Conservation (phyloP, 176 grass and related monocot genomes). For the Cenchrus purpureus region DNA sequence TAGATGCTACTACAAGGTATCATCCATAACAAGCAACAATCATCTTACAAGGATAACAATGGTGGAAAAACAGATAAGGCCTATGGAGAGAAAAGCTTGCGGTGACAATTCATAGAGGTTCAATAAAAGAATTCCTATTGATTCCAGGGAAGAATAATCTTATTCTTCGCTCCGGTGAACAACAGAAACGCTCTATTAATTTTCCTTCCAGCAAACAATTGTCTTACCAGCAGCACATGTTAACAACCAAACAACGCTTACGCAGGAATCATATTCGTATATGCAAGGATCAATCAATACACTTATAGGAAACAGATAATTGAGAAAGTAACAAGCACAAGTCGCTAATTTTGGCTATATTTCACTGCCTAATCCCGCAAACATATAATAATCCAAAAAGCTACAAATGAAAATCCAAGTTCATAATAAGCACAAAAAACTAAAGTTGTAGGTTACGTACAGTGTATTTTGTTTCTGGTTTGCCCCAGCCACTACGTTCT, state of each 20-base stretch:
- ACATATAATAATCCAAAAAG: conserved; percentile 1
- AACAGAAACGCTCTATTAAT: too few species aligned
- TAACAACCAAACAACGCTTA: background rate
- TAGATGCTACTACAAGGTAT: conserved; percentile 9
- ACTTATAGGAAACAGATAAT: background rate
- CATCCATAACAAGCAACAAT: background rate
- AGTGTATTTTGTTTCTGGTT: conserved; percentile 95
- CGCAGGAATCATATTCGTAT: background rate
- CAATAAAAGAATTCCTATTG: background rate
- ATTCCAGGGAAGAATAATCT: conserved; percentile 29
- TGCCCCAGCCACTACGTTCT: conserved; percentile 96
- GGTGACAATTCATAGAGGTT: background rate
- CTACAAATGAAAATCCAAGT: background rate
- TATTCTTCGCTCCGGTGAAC: too few species aligned
- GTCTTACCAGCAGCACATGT: too few species aligned
- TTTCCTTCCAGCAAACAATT: too few species aligned
- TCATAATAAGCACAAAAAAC: too few species aligned
- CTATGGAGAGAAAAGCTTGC: background rate
- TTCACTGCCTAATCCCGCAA: background rate
- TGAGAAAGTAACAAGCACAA: background rate
- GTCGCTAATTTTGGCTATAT: background rate
- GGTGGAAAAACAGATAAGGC: background rate
- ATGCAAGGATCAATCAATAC: background rate
- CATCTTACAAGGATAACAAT: conserved; percentile 11
- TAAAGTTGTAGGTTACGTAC: conserved; percentile 54